Percentiles rank a stretch among this genome's conserved stretches.
These are phyloP conservation scores for Carpinus fangiana DNA, from an alignment of 306 rosid species.

Conservation along the genomic window DNA sequence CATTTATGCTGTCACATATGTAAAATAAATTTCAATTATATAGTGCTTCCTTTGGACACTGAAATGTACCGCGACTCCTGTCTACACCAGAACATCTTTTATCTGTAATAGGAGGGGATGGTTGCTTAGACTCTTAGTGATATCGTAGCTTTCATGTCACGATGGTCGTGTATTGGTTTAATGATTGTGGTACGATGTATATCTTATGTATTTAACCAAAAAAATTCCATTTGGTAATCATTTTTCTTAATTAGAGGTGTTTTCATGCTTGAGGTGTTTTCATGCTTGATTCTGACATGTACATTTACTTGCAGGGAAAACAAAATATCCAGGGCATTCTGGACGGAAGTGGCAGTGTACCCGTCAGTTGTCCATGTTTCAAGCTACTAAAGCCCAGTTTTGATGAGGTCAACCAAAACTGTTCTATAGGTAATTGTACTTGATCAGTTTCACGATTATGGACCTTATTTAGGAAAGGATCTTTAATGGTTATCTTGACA, in stretches of 20 bases:
- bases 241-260: background rate
- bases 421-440: constrained; percentile 58
- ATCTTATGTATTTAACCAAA: background rate
- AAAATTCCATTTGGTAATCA: background rate
- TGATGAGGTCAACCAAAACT: constrained; percentile 39
- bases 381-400: constrained; percentile 38
- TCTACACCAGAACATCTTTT: background rate
- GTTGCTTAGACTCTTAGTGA: background rate
- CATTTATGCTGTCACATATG: background rate
- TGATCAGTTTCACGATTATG: constrained; percentile 6
- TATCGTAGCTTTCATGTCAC: background rate
- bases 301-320: constrained; percentile 41
- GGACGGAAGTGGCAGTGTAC: constrained; percentile 39
- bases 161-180: background rate
- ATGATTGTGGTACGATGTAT: background rate
- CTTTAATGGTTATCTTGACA: constrained; percentile 9
- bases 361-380: constrained; percentile 39
- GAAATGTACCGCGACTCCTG: background rate
- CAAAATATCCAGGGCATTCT: constrained; percentile 37
- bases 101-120: background rate
- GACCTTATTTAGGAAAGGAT: background rate
- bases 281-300: constrained; percentile 2
- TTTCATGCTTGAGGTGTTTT: background rate
- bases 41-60: background rate
- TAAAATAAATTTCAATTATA: background rate